Evolutionary conservation across 2,329 filamentous ascomycete genomes (phyloP).

Genomic region (Arthrobotrys entomopaga): DNA sequence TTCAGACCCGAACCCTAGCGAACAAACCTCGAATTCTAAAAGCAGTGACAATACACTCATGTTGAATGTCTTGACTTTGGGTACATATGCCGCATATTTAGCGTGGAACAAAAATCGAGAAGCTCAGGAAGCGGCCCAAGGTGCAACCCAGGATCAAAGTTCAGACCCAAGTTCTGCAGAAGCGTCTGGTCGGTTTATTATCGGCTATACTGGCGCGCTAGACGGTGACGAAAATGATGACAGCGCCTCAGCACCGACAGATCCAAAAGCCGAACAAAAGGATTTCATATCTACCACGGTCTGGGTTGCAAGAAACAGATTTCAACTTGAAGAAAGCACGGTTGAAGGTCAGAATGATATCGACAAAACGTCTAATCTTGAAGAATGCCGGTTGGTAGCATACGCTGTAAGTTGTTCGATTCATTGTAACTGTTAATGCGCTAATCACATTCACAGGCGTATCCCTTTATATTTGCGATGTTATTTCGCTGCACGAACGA

Average conservation of each 20-base stretch:
- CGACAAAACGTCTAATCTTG: conserved; percentile 42
- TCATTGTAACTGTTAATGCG: neutral
- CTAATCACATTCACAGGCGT: conserved; percentile 51
- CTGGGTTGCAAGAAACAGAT: conserved; percentile 30
- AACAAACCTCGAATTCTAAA: conserved; percentile 20
- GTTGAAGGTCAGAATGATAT: conserved; percentile 36
- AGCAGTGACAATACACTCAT: conserved; percentile 44
- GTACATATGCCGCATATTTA: conserved; percentile 57
- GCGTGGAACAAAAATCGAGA: conserved; percentile 48
- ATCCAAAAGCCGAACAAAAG: conserved; percentile 25
- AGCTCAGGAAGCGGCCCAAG: conserved; percentile 25
- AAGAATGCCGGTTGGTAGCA: conserved; percentile 58
- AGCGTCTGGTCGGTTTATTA: conserved; percentile 56
- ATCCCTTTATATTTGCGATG: conserved; percentile 80
- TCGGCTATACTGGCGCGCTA: conserved; percentile 58
- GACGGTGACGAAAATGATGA: conserved; percentile 51
- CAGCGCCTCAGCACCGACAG: conserved; percentile 6
- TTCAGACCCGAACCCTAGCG: conserved; percentile 12
- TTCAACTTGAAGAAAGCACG: neutral
- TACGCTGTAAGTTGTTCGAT: conserved; percentile 56
- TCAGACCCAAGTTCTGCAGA: conserved; percentile 20
- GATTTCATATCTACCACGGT: conserved; percentile 45
- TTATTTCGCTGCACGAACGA: conserved; percentile 74
- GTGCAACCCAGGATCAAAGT: conserved; percentile 5
- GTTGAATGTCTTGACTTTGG: conserved; percentile 58